phyloP scores from a whole-genome alignment of 2,329 filamentous ascomycete genomes.

The Colletotrichum nymphaeae region DNA sequence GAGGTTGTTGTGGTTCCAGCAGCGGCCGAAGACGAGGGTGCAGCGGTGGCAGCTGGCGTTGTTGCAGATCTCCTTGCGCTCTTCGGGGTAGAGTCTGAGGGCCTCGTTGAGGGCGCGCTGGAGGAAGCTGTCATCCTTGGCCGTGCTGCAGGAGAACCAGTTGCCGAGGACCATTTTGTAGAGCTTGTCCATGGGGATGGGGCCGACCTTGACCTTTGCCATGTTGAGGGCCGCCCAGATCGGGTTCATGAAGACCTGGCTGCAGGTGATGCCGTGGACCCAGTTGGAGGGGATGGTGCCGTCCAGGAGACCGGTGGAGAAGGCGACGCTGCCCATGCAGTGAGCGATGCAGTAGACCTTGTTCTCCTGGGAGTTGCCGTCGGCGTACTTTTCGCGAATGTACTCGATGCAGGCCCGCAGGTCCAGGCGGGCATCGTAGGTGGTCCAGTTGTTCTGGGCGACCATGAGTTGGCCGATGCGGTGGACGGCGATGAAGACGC shows the following conservation, averaged over 20 bases:
- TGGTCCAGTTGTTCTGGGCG: slow-evolving; percentile 66
- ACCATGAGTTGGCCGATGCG: slow-evolving; percentile 66
- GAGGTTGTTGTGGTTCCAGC: slow-evolving; percentile 74
- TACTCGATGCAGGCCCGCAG: slow-evolving; percentile 65
- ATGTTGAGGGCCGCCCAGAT: slow-evolving; percentile 67
- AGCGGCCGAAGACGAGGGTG: slow-evolving; percentile 70
- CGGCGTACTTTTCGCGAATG: slow-evolving; percentile 56
- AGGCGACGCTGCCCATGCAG: slow-evolving; percentile 72
- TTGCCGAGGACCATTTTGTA: slow-evolving; percentile 60
- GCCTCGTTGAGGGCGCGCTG: slow-evolving; percentile 66
- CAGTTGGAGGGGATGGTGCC: slow-evolving; percentile 68
- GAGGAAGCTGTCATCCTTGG: slow-evolving; percentile 56
- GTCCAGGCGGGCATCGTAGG: slow-evolving; percentile 70
- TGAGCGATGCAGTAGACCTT: slow-evolving; percentile 70
- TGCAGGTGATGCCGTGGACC: slow-evolving; percentile 68
- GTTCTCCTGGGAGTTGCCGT: slow-evolving; percentile 40
- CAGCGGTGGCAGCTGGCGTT: slow-evolving; percentile 71
- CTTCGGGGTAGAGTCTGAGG: slow-evolving; percentile 68
- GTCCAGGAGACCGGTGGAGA: slow-evolving; percentile 69
- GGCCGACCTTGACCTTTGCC: slow-evolving; percentile 63
- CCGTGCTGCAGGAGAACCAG: slow-evolving; percentile 67
- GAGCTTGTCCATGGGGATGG: slow-evolving; percentile 60
- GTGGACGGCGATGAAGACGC: slow-evolving; percentile 67
- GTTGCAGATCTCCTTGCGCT: slow-evolving; percentile 67
- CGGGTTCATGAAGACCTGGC: slow-evolving; percentile 73